Base-by-base conservation (phyloP, 2,329 filamentous ascomycete genomes). In the Ampelomyces quisqualis region DNA sequence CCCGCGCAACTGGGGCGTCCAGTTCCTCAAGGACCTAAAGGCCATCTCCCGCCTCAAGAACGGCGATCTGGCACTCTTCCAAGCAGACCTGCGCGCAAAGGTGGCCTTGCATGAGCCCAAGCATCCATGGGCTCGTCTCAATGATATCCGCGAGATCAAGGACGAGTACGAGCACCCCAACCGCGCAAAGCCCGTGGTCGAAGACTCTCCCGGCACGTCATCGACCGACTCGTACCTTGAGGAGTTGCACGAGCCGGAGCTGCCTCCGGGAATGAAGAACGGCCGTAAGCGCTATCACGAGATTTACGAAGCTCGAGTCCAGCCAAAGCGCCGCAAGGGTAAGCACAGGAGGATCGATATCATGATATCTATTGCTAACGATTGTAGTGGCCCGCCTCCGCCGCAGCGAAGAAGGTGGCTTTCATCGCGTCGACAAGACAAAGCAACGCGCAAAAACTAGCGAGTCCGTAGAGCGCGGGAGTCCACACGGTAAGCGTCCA, bases 1-100 rank as follows among this genome's bases (percentile, higher is more conserved):
- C 29, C 54, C 61, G 4, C 62, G 64, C 26, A 64, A 67, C 39
- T 66, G 64, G 64, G 64, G 62, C 11, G 60, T 66, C 10, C 62
- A 65, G 38, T 65, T 67, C n/a, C 57, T 67, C 35, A 64, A 63
- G 34, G 57, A 63, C 14, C 48, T 65, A 13, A 53, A 55, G 37
- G 47, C 58, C 8, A 65, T 65, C n/a, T 55, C 60, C 6, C 60
- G 58, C 27, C 45, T 65, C 29, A 62, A 55, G 24, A 49, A 47
- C 3, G 55, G 55, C 1, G 45, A 64, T 7, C 49, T 67, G 11
- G 40, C 39, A 3, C 43, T 40, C 8, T 63, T 66, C 18, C 61
- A 66, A 6, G 36, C 20, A 2, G 57, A 60, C 31, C 42, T 67
- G 20, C 48, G 55, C 21, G 53, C 40, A 2, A 62, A 61, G 32